phyloP scores from a whole-genome alignment of 805 yeast genomes.

The Metschnikowia cerradonensis region DNA sequence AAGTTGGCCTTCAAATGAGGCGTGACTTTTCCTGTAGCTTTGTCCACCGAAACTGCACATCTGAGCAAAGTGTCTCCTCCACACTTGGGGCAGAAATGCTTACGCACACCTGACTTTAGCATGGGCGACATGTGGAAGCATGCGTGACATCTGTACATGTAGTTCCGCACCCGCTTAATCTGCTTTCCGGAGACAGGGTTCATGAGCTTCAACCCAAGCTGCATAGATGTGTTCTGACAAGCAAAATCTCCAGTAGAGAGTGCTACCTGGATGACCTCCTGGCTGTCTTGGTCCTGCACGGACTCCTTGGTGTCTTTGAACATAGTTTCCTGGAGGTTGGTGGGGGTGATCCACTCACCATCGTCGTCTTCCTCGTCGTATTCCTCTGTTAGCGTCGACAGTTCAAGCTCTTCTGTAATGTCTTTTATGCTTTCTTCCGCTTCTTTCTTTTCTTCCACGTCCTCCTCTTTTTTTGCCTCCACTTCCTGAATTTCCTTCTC shows the following conservation, averaged over 20 bases:
- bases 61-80: conserved; percentile 90
- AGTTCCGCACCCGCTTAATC: conserved; percentile 80
- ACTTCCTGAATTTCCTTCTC: not conserved
- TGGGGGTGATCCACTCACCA: conserved; percentile 90
- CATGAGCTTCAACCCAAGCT: conserved; percentile 82
- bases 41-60: conserved; percentile 83
- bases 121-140: conserved; percentile 82
- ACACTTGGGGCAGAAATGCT: conserved; percentile 91
- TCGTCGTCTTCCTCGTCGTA: conserved; percentile 77
- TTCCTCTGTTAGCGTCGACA: conserved; percentile 36
- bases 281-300: conserved; percentile 32
- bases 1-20: conserved; percentile 89
- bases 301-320: conserved; percentile 64
- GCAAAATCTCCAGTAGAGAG: conserved; percentile 96
- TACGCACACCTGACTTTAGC: conserved; percentile 68
- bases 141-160: conserved; percentile 96
- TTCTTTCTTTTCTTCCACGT: not conserved
- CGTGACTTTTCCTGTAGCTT: conserved; percentile 72
- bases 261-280: conserved; percentile 62
- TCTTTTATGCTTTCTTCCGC: not conserved
- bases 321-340: conserved; percentile 68
- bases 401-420: not conserved
- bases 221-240: conserved; percentile 90
- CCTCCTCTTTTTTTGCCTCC: not conserved
- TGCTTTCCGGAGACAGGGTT: conserved; percentile 79